Conservation (phyloP, 2,329 filamentous ascomycete species). For the Fusarium sp. region DNA sequence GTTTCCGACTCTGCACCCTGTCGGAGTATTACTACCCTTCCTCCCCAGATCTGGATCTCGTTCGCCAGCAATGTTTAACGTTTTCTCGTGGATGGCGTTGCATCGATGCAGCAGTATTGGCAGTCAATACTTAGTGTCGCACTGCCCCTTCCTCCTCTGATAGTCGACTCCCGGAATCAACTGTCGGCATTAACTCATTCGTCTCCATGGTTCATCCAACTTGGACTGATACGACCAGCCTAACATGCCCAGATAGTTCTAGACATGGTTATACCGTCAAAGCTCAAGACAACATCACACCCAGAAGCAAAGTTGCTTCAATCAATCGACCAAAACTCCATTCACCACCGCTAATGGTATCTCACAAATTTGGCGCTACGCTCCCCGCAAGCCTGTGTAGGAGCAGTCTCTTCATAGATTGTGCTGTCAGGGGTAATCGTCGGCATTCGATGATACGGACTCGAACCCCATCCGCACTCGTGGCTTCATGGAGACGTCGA, state of each 20-base stretch:
- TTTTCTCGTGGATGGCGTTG: background rate
- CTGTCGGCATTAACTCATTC: background rate
- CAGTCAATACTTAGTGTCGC: background rate
- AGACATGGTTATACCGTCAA: background rate
- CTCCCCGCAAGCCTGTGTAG: background rate
- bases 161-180: background rate
- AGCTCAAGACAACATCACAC: background rate
- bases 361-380: background rate
- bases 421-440: conserved; percentile 1
- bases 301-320: conserved; percentile 5
- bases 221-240: too few relatives aligned
- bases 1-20: background rate
- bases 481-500: conserved; percentile 42
- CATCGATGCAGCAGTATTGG: background rate
- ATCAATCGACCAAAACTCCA: background rate
- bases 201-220: background rate
- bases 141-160: background rate
- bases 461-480: conserved; percentile 35
- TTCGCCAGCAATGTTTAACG: background rate
- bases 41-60: background rate
- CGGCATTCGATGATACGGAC: conserved; percentile 21
- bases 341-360: conserved; percentile 4
- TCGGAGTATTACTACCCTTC: background rate
- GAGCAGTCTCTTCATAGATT: conserved; percentile 14
- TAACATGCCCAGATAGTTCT: background rate